These are phyloP conservation scores for Salix exigua DNA, from an alignment of 345 rosid genomes.

Conservation along the genomic window DNA sequence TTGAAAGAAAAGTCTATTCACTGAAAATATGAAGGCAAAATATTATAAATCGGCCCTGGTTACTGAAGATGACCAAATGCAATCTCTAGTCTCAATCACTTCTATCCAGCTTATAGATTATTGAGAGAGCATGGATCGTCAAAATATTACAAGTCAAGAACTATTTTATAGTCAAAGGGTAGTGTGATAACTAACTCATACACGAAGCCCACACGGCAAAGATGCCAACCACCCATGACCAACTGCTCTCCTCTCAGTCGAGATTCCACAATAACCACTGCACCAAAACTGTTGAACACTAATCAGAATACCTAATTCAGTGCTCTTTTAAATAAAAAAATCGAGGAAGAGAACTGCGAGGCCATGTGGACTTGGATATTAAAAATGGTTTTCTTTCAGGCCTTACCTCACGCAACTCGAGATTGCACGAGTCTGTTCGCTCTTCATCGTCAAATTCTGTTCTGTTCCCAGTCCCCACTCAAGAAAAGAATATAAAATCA, in stretches of 20 bases:
- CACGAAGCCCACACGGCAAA: not conserved
- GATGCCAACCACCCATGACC: not conserved
- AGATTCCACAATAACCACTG: not conserved
- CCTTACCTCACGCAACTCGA: constrained; percentile 9
- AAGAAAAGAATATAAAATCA: not conserved
- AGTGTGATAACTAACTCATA: not conserved
- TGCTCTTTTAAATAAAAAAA: not conserved
- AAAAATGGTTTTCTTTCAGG: not conserved
- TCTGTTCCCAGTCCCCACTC: not conserved
- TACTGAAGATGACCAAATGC: not conserved
- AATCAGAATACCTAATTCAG: not conserved
- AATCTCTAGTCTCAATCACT: not conserved
- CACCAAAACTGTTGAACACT: not conserved
- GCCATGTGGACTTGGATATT: not conserved
- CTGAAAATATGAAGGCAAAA: not conserved
- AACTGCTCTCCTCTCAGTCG: not conserved
- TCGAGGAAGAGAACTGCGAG: not conserved
- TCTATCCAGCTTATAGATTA: not conserved
- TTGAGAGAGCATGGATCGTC: not conserved
- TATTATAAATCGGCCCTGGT: not conserved
- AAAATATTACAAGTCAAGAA: not conserved
- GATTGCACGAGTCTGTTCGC: constrained; percentile 29
- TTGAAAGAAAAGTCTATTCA: not conserved
- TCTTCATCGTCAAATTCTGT: constrained; percentile 18
- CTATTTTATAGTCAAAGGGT: not conserved